phyloP scores from a whole-genome alignment of 2,329 filamentous ascomycete genomes.

The Lasiodiplodia citricola region DNA sequence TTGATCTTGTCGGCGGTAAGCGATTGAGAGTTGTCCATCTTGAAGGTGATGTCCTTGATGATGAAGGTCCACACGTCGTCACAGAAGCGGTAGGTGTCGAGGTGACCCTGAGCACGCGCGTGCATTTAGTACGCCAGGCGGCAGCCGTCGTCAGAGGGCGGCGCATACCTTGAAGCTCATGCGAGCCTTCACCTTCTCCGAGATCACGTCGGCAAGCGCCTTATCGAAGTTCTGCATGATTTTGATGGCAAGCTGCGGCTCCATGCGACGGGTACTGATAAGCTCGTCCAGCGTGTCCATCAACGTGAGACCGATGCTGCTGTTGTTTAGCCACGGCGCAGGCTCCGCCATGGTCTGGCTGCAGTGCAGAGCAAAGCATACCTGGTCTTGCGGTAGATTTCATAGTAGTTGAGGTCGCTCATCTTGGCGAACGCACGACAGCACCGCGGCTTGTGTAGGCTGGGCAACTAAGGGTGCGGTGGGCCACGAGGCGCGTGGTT shows the following conservation, averaged over 20 bases:
- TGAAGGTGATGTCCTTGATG: constrained; percentile 98
- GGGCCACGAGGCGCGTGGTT: constrained; percentile 28
- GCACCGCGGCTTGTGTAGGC: not conserved
- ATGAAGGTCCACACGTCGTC: constrained; percentile 99
- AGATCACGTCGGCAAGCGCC: constrained; percentile 86
- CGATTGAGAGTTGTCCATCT: constrained; percentile 81
- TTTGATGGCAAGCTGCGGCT: constrained; percentile 98
- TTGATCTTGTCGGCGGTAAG: constrained; percentile 92
- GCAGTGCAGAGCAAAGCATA: constrained; percentile 55
- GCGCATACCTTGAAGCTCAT: constrained; percentile 87
- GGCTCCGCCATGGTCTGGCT: not conserved
- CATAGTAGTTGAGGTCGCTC: constrained; percentile 70
- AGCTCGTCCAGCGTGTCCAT: constrained; percentile 97
- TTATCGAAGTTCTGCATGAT: constrained; percentile 95
- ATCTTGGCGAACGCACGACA: constrained; percentile 29
- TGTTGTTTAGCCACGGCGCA: constrained; percentile 34
- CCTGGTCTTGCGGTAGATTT: constrained; percentile 98
- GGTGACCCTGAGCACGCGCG: constrained; percentile 71
- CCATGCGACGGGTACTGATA: constrained; percentile 92
- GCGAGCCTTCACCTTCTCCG: constrained; percentile 89
- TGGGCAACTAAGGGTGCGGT: constrained; percentile 29
- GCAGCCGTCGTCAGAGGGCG: not conserved
- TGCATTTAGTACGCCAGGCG: constrained; percentile 28
- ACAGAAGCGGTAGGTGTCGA: constrained; percentile 98
- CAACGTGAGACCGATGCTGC: constrained; percentile 87